A percentile compares a stretch with the other conserved stretches of the same genome.
Conservation (phyloP, 2,329 filamentous ascomycete genomes). For the Ascochyta clinopodiicola region DNA sequence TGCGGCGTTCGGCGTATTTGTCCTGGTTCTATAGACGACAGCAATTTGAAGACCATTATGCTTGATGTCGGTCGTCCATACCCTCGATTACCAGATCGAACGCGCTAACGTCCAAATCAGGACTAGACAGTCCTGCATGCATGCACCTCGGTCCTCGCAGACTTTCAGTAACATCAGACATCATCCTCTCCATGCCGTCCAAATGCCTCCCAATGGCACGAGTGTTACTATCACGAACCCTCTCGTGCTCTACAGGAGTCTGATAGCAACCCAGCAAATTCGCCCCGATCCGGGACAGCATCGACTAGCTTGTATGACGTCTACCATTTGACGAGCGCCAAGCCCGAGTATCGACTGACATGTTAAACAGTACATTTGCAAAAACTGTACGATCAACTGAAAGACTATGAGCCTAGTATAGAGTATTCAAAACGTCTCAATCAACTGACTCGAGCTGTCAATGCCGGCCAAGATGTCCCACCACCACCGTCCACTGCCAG, state of each 20-base stretch:
- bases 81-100: conserved; percentile 22
- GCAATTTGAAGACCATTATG: too few relatives aligned
- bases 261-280: conserved; percentile 71
- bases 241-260: conserved; percentile 75
- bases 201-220: conserved; percentile 46
- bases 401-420: conserved; percentile 76
- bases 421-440: conserved; percentile 73
- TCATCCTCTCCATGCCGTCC: conserved; percentile 11
- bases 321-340: conserved; percentile 35
- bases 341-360: conserved; percentile 21
- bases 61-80: not conserved
- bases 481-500: conserved; percentile 43
- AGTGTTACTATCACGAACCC: conserved; percentile 67
- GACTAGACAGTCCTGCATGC: conserved; percentile 20
- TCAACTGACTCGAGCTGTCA: conserved; percentile 60
- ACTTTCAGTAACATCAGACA: conserved; percentile 16
- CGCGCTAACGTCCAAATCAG: conserved; percentile 31
- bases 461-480: conserved; percentile 28
- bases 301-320: conserved; percentile 59
- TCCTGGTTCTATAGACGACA: too few relatives aligned
- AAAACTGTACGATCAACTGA: conserved; percentile 75
- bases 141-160: conserved; percentile 22
- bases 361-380: conserved; percentile 70
- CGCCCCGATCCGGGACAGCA: conserved; percentile 75
- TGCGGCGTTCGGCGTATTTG: conserved; percentile 30